Evolutionary conservation across 345 rosid species (phyloP).

Genomic region (Eucalyptus cloeziana): DNA sequence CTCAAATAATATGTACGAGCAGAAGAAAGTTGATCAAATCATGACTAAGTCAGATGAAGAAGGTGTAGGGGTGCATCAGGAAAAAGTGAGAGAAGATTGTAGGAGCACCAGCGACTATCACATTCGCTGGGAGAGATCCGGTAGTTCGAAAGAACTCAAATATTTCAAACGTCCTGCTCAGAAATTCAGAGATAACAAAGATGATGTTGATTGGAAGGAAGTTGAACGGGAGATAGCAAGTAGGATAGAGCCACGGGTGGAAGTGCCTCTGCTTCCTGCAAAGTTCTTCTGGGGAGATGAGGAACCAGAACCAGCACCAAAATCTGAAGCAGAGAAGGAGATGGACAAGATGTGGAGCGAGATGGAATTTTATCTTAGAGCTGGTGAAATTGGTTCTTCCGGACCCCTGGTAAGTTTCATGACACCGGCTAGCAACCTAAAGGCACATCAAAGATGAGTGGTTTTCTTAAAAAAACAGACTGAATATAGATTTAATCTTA

Average conservation of each 20-base stretch:
- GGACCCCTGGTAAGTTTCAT: neutral
- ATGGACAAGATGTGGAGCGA: neutral
- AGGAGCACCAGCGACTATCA: neutral
- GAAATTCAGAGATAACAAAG: neutral
- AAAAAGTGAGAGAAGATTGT: neutral
- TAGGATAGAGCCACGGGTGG: neutral
- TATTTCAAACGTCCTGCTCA: neutral
- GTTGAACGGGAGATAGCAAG: neutral
- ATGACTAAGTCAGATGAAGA: neutral
- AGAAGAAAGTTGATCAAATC: neutral
- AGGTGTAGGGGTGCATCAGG: neutral
- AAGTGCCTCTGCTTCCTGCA: neutral
- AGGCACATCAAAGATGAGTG: neutral
- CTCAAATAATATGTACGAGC: neutral
- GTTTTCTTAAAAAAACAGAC: neutral
- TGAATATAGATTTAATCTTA: neutral
- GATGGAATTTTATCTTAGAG: neutral
- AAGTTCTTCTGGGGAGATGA: neutral
- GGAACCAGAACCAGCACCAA: neutral
- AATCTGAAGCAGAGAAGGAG: neutral
- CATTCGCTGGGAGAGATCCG: neutral
- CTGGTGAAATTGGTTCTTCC: neutral
- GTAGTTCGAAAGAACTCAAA: neutral
- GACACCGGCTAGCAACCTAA: neutral
- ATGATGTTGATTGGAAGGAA: neutral